Evolutionary conservation across 116 monocot species (phyloP).

Genomic region (Papilionanthe hybrid): DNA sequence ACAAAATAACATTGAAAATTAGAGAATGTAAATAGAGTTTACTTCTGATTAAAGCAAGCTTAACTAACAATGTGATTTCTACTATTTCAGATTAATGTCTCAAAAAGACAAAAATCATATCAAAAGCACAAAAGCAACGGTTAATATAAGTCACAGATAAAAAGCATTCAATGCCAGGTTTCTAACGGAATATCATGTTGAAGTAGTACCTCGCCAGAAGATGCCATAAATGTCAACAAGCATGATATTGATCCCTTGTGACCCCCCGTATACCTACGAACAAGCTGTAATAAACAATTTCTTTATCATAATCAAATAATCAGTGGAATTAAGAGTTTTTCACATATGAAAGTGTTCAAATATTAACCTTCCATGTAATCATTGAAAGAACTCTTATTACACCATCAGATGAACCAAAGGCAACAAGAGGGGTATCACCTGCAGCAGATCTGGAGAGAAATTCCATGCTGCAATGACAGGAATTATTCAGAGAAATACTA

Average conservation of each 20-base stretch:
- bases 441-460: slow-evolving; percentile 78
- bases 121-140: background rate
- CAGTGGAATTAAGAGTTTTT: background rate
- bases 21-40: background rate
- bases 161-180: background rate
- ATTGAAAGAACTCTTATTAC: slow-evolving; percentile 98
- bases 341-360: background rate
- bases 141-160: background rate
- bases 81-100: background rate
- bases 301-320: slow-evolving; percentile 12
- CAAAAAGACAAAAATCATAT: background rate
- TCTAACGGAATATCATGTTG: slow-evolving; percentile 5
- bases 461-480: slow-evolving; percentile 73
- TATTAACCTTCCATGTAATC: slow-evolving; percentile 95
- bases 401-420: slow-evolving; percentile 96
- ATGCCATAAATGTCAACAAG: slow-evolving; percentile 94
- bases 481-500: background rate
- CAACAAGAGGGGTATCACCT: slow-evolving; percentile 89
- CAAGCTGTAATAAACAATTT: slow-evolving; percentile 58
- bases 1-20: background rate
- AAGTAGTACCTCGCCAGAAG: slow-evolving; percentile 82
- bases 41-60: background rate
- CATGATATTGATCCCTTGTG: slow-evolving; percentile 95
- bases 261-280: slow-evolving; percentile 95
- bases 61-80: background rate